Evolutionary conservation across 345 rosid species (phyloP).

Genomic region (Passiflora organensis): DNA sequence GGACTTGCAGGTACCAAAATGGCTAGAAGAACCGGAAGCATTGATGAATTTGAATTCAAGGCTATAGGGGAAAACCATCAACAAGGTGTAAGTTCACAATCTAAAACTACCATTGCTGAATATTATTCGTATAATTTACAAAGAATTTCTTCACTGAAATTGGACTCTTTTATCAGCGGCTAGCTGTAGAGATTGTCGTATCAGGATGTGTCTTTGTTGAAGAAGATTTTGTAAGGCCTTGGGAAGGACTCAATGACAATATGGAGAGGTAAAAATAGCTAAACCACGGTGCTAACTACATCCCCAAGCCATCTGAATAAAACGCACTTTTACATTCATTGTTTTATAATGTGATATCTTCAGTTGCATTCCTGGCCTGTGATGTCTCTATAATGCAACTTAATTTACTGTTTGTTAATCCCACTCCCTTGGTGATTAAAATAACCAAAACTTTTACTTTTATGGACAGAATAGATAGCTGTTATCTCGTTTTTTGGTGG

Average conservation of each 20-base stretch:
- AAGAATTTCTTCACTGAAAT: too few species aligned
- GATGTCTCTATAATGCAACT: too few species aligned
- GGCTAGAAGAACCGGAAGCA: slow-evolving; percentile 79
- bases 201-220: slow-evolving; percentile 69
- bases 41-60: slow-evolving; percentile 90
- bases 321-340: slow-evolving; percentile 3
- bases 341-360: too few species aligned
- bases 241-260: slow-evolving; percentile 78
- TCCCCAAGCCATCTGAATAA: slow-evolving; percentile 8
- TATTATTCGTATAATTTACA: slow-evolving; percentile 13
- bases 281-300: not conserved
- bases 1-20: slow-evolving; percentile 91
- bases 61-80: slow-evolving; percentile 76
- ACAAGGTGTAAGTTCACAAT: slow-evolving; percentile 52
- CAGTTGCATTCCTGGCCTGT: too few species aligned
- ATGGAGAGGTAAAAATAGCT: slow-evolving; percentile 60
- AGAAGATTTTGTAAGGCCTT: slow-evolving; percentile 78
- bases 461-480: too few species aligned
- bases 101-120: not conserved
- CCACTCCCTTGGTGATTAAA: too few species aligned
- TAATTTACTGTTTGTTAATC: too few species aligned
- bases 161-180: slow-evolving; percentile 50
- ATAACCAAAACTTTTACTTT: too few species aligned
- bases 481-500: too few species aligned
- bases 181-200: slow-evolving; percentile 81